Evolutionary conservation across 2,329 filamentous ascomycete species (phyloP).

Genomic region (Alternaria triticina): DNA sequence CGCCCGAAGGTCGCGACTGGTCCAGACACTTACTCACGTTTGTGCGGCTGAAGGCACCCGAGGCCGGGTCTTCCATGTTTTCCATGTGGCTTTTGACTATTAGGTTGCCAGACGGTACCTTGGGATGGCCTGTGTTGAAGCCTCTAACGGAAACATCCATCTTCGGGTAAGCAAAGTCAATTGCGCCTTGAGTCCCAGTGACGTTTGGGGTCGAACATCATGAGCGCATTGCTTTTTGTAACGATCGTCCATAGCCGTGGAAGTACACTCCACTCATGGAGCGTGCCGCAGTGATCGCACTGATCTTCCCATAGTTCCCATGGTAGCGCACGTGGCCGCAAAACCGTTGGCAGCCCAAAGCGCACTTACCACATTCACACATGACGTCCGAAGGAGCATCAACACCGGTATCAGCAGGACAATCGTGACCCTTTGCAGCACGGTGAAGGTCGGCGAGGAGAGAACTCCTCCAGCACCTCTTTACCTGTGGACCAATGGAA

Average conservation of each 20-base stretch:
- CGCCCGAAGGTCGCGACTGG: constrained; percentile 1
- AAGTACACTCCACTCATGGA: neutral
- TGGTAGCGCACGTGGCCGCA: constrained; percentile 11
- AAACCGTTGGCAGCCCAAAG: constrained; percentile 7
- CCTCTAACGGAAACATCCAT: neutral
- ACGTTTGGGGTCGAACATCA: neutral
- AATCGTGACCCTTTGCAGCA: neutral
- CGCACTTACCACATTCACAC: neutral
- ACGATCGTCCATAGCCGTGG: neutral
- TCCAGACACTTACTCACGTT: neutral
- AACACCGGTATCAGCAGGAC: neutral
- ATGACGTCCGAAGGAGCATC: neutral
- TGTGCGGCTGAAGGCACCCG: neutral
- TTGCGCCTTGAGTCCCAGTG: neutral
- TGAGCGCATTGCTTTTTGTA: neutral
- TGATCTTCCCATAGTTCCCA: neutral
- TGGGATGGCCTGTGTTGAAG: neutral
- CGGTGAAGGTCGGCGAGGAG: constrained; percentile 1
- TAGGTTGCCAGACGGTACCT: neutral
- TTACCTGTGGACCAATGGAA: neutral
- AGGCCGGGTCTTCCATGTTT: neutral
- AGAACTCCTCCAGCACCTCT: neutral
- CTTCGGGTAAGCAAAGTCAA: neutral
- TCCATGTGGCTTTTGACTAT: neutral
- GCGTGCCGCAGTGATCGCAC: neutral